Evolutionary conservation across 768 basidiomycete genomes (phyloP), one percentile per base, ranked within the genome.

Genomic region (Piloderma croceum): DNA sequence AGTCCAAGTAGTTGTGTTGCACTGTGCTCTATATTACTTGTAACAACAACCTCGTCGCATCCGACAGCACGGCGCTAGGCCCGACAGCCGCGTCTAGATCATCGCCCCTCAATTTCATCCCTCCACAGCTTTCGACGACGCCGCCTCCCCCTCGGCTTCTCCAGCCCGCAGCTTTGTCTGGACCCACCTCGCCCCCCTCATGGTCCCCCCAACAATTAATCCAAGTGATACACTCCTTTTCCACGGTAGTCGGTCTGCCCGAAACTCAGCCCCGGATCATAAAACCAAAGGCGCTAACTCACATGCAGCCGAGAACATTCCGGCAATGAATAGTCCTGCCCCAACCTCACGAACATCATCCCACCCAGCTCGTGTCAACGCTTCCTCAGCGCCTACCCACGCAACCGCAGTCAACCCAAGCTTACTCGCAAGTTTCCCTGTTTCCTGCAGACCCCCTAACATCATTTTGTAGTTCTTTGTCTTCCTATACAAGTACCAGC

Each of bases 401-500:
- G 60, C 66, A 15, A 67, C 48, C 31, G 64, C 75, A n/a, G 63
- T 58, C 10, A 58, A 50, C 11, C 70, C 71, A 29, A 90, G 61
- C 52, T 68, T 71, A 38, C 59, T 48, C 1, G 73, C 81, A 37
- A 87, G 77, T 41, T 48, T 46, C 1, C 72, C 83, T 5, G 76
- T 90, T 12, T 77, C 79, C 52, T 75, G 77, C 57, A 92, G 57
- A 7, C 75, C 90, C 1, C 74, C 83, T 46, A 80, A 70, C 54
- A 90, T 73, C 50, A 91, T 77, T 50, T 77, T 71, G 70, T 92
- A 93, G 68, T 93, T 93, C 62, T 93, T 94, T 21, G 89, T 91
- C 70, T 93, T 93, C 59, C 90, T 86, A 77, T 94, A 93, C 52
- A 90, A 85, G 61, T 92, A 94, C 90, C 91, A 93, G 43, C 91